Conservation (phyloP, 2,329 filamentous ascomycete genomes). For the Colletotrichum lindemuthianum region DNA sequence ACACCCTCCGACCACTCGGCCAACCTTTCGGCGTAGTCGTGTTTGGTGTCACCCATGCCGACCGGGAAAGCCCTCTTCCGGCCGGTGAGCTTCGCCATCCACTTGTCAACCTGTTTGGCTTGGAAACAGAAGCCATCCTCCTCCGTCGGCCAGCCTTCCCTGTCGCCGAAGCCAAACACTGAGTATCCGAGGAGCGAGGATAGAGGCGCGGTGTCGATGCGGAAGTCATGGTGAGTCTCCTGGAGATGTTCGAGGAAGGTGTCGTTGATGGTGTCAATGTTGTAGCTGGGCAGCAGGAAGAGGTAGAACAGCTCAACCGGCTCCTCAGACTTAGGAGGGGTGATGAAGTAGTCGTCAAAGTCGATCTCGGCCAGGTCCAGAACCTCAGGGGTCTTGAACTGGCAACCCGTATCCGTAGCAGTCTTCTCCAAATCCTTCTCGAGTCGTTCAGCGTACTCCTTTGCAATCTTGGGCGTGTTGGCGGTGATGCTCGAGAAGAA, state of each 20-base stretch:
- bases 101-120: slow-evolving; percentile 88
- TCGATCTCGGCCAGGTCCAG: slow-evolving; percentile 87
- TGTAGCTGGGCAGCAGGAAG: slow-evolving; percentile 88
- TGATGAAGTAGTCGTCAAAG: slow-evolving; percentile 92
- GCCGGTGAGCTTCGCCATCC: slow-evolving; percentile 95
- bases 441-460: slow-evolving; percentile 68
- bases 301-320: slow-evolving; percentile 80
- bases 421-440: slow-evolving; percentile 62
- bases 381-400: slow-evolving; percentile 68
- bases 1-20: slow-evolving; percentile 83
- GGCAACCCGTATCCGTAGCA: slow-evolving; percentile 45
- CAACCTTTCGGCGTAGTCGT: slow-evolving; percentile 73
- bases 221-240: slow-evolving; percentile 96
- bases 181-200: slow-evolving; percentile 83
- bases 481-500: slow-evolving; percentile 93
- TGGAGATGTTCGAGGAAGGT: slow-evolving; percentile 87
- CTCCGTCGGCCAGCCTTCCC: slow-evolving; percentile 91
- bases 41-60: slow-evolving; percentile 86
- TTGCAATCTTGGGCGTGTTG: slow-evolving; percentile 79
- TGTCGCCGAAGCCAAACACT: slow-evolving; percentile 93
- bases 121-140: slow-evolving; percentile 93
- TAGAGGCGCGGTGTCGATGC: slow-evolving; percentile 89
- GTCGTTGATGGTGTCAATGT: slow-evolving; percentile 92
- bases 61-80: slow-evolving; percentile 89
- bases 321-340: slow-evolving; percentile 70